phyloP scores from a whole-genome alignment of 352 stramenopile species.

The Vaucheria bursata region DNA sequence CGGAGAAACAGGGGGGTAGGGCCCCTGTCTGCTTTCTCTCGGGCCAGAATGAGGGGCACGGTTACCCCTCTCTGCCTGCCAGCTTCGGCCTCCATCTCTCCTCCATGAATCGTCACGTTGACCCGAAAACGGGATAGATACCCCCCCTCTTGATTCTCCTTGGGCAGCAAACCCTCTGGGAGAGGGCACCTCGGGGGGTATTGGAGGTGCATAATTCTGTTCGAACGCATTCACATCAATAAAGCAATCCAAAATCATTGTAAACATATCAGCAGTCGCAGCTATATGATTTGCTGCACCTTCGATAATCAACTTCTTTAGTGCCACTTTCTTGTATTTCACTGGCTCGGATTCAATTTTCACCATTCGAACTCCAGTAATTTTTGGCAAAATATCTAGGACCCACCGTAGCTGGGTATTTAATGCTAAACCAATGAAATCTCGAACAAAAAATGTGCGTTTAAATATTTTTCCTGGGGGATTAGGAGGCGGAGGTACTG shows the following conservation, averaged over 20 bases:
- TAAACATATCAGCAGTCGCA: background rate
- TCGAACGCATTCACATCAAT: slow-evolving; percentile 1
- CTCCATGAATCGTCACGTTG: no score
- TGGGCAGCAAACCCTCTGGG: no score
- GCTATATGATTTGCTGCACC: background rate
- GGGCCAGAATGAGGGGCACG: no score
- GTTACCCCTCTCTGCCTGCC: no score
- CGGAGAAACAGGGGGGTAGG: no score
- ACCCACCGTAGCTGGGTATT: background rate
- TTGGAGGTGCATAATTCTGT: background rate
- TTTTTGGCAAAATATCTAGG: background rate
- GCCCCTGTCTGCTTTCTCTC: no score
- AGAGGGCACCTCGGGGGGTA: no score
- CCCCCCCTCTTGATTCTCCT: no score
- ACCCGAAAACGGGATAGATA: no score
- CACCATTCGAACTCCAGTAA: background rate
- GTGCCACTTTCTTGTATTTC: background rate
- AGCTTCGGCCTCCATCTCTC: no score
- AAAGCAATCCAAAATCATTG: background rate
- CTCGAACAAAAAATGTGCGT: background rate
- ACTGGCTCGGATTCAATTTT: background rate
- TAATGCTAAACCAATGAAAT: background rate
- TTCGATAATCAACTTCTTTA: background rate
- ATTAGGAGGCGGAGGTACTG: background rate
- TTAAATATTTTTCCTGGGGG: background rate